Conservation (phyloP, 768 basidiomycete genomes). For the Chalciporus sphaerocephalus region DNA sequence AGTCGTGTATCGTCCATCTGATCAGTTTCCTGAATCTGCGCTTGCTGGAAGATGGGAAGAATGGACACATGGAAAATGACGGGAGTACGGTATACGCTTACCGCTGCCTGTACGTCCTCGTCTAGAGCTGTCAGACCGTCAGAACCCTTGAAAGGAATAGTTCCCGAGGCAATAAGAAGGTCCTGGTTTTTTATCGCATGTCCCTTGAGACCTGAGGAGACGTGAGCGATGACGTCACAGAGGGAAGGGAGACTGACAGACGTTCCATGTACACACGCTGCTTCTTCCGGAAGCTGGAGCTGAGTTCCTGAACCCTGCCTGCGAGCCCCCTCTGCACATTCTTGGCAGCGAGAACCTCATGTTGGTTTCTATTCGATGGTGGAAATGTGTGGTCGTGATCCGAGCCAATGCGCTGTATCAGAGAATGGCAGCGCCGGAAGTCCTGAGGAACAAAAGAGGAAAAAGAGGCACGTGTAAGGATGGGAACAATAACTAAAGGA, state of each 20-base stretch:
- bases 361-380: constrained; percentile 43
- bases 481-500: constrained; percentile 3
- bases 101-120: constrained; percentile 86
- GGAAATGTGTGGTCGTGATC: constrained; percentile 61
- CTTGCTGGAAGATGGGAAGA: constrained; percentile 24
- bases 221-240: constrained; percentile 13
- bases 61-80: constrained; percentile 13
- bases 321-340: constrained; percentile 96
- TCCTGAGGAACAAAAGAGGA: constrained; percentile 24
- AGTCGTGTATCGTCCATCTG: constrained; percentile 39
- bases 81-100: constrained; percentile 38
- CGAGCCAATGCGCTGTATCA: constrained; percentile 68
- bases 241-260: constrained; percentile 31
- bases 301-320: constrained; percentile 92
- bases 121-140: constrained; percentile 83
- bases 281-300: constrained; percentile 91
- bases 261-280: constrained; percentile 98
- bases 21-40: constrained; percentile 35
- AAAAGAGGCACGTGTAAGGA: constrained; percentile 11
- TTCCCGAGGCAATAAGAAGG: constrained; percentile 84
- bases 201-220: constrained; percentile 77
- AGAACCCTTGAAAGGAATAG: constrained; percentile 73
- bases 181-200: constrained; percentile 98
- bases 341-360: constrained; percentile 68
- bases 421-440: constrained; percentile 38